A percentile compares a stretch with the other conserved stretches of the same genome.
Evolutionary conservation across 208 protist genomes (phyloP).

Genomic region (Trypanosomatidae sp.): DNA sequence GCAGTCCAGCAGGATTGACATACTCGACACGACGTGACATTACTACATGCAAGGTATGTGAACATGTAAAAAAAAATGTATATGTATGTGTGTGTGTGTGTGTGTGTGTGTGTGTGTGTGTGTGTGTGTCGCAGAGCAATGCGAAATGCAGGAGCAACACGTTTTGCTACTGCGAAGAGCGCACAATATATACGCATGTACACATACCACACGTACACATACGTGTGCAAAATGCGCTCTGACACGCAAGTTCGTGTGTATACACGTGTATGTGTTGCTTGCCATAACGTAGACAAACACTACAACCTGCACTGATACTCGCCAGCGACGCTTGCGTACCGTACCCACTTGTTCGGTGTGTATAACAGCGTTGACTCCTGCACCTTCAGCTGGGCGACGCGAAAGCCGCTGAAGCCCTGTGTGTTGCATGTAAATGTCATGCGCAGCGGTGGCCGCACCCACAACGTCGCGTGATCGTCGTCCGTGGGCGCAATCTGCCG

Average conservation of each 20-base stretch:
- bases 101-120: conserved; percentile 1
- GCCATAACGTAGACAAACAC: too few species aligned
- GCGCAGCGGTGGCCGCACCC: conserved; percentile 91
- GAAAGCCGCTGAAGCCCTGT: conserved; percentile 94
- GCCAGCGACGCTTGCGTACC: conserved; percentile 96
- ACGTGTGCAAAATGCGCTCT: background rate
- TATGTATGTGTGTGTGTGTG: conserved; percentile 4
- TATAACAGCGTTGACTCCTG: conserved; percentile 67
- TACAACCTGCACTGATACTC: conserved; percentile 94
- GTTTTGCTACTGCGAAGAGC: background rate
- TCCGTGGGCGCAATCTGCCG: conserved; percentile 75
- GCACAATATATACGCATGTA: background rate
- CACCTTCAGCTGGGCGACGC: conserved; percentile 92
- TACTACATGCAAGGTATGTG: background rate
- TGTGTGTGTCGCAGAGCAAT: background rate
- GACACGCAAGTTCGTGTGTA: background rate
- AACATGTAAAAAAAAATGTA: background rate
- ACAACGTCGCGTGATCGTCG: conserved; percentile 52
- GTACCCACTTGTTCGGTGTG: conserved; percentile 95
- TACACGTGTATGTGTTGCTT: background rate
- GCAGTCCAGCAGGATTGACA: conserved; percentile 65
- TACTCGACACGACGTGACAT: conserved; percentile 72
- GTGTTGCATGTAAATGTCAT: conserved; percentile 93
- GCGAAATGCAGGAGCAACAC: background rate
- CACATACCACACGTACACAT: background rate